Percentiles rank a stretch among this genome's conserved stretches.
phyloP scores from a whole-genome alignment of 495 filamentous ascomycete genomes.

The Aspergillus hancockii region DNA sequence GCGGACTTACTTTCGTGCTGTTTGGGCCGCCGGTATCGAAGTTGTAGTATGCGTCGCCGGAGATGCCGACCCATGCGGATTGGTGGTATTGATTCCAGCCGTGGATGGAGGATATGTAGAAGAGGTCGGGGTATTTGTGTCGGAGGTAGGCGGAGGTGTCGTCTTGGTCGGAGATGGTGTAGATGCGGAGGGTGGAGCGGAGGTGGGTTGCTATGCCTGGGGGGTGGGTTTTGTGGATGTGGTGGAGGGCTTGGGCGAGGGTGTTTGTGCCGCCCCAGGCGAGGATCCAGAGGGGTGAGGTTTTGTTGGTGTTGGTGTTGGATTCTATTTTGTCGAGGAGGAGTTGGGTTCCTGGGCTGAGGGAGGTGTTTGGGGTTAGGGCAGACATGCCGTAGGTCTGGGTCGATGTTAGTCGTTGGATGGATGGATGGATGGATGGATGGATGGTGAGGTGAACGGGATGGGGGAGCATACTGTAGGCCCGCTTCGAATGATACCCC shows the following conservation, averaged over 20 bases:
- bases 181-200: conserved; percentile 39
- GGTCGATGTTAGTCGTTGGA: too few species aligned
- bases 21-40: conserved; percentile 45
- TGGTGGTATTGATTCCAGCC: conserved; percentile 43
- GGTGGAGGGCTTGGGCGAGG: conserved; percentile 40
- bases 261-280: conserved; percentile 49
- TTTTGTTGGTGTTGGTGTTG: conserved; percentile 9
- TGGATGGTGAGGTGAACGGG: background rate
- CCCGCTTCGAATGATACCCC: conserved; percentile 31
- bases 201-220: conserved; percentile 26
- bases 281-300: conserved; percentile 38
- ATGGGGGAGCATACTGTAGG: conserved; percentile 16
- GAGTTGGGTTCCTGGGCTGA: conserved; percentile 32
- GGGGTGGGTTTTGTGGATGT: conserved; percentile 26
- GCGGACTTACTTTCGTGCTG: conserved; percentile 27
- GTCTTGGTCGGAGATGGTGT: conserved; percentile 50
- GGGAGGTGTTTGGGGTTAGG: conserved; percentile 16
- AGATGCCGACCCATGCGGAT: conserved; percentile 47
- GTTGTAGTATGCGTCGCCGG: conserved; percentile 37
- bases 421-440: too few species aligned
- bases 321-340: conserved; percentile 30
- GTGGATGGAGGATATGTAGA: conserved; percentile 45
- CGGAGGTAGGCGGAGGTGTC: conserved; percentile 47
- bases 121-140: conserved; percentile 40
- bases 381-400: conserved; percentile 27